These are phyloP conservation scores for Komagataella pseudopastoris DNA, from an alignment of 805 yeast genomes.

Conservation along the genomic window DNA sequence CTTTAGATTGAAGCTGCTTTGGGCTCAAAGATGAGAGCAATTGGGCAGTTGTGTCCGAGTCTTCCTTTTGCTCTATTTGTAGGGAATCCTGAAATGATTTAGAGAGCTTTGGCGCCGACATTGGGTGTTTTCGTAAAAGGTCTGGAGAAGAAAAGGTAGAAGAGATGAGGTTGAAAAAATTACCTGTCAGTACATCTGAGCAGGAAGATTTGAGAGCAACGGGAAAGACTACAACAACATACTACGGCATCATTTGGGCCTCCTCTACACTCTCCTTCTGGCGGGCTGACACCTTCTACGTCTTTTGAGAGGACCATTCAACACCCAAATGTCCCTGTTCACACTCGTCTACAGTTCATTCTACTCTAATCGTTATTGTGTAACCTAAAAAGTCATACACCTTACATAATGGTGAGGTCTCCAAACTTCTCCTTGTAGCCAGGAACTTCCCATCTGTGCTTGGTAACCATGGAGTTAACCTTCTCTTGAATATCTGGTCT, in stretches of 20 bases:
- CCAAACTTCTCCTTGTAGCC: constrained; percentile 98
- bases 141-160: neutral
- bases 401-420: constrained; percentile 82
- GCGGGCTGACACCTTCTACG: too few species aligned
- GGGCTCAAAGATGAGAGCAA: constrained; percentile 32
- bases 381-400: neutral
- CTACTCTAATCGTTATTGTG: neutral
- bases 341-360: neutral
- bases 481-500: constrained; percentile 96
- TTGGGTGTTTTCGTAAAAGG: neutral
- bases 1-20: constrained; percentile 52
- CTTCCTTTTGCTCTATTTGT: constrained; percentile 35
- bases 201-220: neutral
- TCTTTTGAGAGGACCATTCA: neutral
- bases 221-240: neutral
- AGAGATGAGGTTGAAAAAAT: neutral
- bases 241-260: too few species aligned
- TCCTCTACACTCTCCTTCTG: too few species aligned
- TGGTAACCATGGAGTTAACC: constrained; percentile 87
- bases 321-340: neutral
- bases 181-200: neutral
- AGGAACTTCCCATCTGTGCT: constrained; percentile 97
- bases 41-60: constrained; percentile 29
- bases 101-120: neutral
- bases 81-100: constrained; percentile 24